Evolutionary conservation across 1,139 yeast genomes (phyloP).

Genomic region (Arxiozyma slooffiae): DNA sequence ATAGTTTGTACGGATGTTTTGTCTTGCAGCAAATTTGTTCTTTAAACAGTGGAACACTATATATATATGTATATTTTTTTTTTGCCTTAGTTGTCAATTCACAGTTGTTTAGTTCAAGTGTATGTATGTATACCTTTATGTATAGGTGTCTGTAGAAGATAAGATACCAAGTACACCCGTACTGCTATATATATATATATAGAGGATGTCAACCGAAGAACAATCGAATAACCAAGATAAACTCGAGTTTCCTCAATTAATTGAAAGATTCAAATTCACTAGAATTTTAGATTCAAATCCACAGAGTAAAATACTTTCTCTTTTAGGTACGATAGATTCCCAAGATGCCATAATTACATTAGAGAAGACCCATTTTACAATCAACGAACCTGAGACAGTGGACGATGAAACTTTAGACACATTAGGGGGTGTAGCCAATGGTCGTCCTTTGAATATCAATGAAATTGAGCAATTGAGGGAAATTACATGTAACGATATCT

Average conservation of each 20-base stretch:
- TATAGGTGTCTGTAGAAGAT: too few species aligned
- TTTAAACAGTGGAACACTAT: too few species aligned
- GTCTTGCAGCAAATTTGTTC: too few species aligned
- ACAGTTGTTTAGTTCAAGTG: too few species aligned
- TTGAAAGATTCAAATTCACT: conserved; percentile 36
- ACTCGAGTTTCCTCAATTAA: not conserved
- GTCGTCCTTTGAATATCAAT: conserved; percentile 13
- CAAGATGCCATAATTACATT: conserved; percentile 60
- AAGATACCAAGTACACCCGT: too few species aligned
- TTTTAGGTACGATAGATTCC: conserved; percentile 58
- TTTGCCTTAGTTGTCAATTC: too few species aligned
- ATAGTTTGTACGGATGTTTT: too few species aligned
- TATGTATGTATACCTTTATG: too few species aligned
- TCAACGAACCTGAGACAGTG: conserved; percentile 21
- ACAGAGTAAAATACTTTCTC: conserved; percentile 50
- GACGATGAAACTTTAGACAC: not conserved
- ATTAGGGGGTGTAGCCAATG: not conserved
- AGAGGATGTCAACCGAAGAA: not conserved
- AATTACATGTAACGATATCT: conserved; percentile 68
- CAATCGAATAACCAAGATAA: not conserved
- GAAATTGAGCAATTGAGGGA: conserved; percentile 35
- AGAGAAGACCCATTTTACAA: conserved; percentile 59
- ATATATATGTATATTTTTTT: too few species aligned
- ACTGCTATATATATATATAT: not conserved
- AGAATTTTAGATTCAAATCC: conserved; percentile 47